Percentiles rank a stretch among this genome's conserved stretches.
Conservation (phyloP, 352 stramenopile species). For the Phytopythium sindhum region DNA sequence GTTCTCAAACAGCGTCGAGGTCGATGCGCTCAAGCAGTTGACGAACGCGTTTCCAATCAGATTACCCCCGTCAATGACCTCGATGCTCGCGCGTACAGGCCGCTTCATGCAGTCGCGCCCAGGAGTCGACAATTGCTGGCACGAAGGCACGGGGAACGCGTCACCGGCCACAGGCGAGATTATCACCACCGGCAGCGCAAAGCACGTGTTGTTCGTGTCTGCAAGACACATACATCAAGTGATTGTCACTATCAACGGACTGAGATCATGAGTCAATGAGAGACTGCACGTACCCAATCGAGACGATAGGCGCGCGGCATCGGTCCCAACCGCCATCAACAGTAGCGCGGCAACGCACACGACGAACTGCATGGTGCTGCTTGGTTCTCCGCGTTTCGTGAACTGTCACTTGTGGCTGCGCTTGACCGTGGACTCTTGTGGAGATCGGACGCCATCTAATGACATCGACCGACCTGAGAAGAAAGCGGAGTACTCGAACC, state of each 20-base stretch:
- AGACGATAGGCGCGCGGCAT: not conserved
- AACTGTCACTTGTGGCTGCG: not conserved
- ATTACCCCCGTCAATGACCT: slow-evolving; percentile 34
- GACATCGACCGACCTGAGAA: not conserved
- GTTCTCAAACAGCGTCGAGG: slow-evolving; percentile 12
- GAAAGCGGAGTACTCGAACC: not conserved
- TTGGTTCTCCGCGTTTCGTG: not conserved
- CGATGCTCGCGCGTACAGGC: slow-evolving; percentile 23
- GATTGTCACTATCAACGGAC: not conserved
- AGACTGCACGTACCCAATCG: not conserved
- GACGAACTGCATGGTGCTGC: not conserved
- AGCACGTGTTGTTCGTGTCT: slow-evolving; percentile 1
- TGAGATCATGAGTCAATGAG: not conserved
- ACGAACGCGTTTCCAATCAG: slow-evolving; percentile 11
- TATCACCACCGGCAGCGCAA: slow-evolving; percentile 7
- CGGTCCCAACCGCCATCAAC: not conserved
- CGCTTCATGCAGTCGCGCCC: slow-evolving; percentile 44
- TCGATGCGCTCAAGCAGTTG: slow-evolving; percentile 34
- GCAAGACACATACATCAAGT: not conserved
- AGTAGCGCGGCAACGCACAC: not conserved
- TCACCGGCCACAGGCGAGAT: not conserved
- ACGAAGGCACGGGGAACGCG: slow-evolving; percentile 14
- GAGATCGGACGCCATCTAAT: not conserved
- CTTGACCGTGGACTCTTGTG: not conserved
- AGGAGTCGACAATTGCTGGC: slow-evolving; percentile 35